These are phyloP conservation scores for Daedaleopsis sinensis DNA, from an alignment of 768 basidiomycete genomes.

Conservation along the genomic window DNA sequence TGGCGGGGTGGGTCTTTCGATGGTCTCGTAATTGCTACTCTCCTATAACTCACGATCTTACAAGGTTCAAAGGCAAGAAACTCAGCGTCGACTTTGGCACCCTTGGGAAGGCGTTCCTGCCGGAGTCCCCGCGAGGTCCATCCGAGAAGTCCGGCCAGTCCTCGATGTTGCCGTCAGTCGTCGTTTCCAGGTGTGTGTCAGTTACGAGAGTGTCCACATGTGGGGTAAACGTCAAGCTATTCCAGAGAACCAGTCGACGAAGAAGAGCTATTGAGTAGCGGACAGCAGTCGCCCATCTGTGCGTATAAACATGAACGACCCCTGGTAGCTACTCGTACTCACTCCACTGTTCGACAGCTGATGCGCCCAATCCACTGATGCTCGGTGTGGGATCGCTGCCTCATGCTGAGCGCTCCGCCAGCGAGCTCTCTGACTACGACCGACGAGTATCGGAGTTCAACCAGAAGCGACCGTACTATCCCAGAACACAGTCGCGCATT, in stretches of 20 bases:
- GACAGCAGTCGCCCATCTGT: slow-evolving; percentile 76
- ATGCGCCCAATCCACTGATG: slow-evolving; percentile 24
- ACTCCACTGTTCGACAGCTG: slow-evolving; percentile 14
- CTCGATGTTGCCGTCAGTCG: slow-evolving; percentile 40
- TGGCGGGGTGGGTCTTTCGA: slow-evolving; percentile 44
- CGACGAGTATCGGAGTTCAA: slow-evolving; percentile 40
- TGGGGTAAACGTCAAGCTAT: neutral
- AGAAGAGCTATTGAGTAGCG: slow-evolving; percentile 76
- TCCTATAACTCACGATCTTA: neutral
- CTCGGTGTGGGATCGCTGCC: slow-evolving; percentile 21
- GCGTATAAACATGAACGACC: slow-evolving; percentile 24
- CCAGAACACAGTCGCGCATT: slow-evolving; percentile 43
- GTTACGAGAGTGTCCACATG: neutral
- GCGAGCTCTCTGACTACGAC: slow-evolving; percentile 37
- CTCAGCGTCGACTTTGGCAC: slow-evolving; percentile 34
- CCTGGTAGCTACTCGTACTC: neutral
- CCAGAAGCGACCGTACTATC: slow-evolving; percentile 42
- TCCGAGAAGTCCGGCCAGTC: slow-evolving; percentile 23
- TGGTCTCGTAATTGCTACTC: no score
- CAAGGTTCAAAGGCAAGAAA: slow-evolving; percentile 30
- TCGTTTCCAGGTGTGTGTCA: slow-evolving; percentile 41
- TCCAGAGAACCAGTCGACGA: slow-evolving; percentile 44
- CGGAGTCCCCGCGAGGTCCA: slow-evolving; percentile 26
- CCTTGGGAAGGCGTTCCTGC: slow-evolving; percentile 22
- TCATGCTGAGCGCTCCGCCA: slow-evolving; percentile 26